Percentiles rank a stretch among this genome's conserved stretches.
phyloP scores from a whole-genome alignment of 1,284 basidiomycete genomes.

The Ceratobasidium sp. region DNA sequence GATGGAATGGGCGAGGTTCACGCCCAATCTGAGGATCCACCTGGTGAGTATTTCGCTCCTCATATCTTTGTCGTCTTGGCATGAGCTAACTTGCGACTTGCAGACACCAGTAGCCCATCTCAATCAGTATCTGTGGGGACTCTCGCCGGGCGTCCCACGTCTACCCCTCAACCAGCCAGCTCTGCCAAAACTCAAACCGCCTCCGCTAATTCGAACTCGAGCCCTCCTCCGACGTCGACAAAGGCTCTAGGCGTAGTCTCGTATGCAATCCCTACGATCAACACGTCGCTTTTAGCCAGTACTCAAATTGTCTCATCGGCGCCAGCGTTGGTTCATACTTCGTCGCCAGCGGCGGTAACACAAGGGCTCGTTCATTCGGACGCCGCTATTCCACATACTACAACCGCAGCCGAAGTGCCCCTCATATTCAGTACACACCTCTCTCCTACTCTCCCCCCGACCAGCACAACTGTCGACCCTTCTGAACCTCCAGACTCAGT shows the following conservation, averaged over 20 bases:
- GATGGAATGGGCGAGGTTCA: conserved; percentile 21
- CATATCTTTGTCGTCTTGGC: neutral
- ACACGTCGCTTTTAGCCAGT: neutral
- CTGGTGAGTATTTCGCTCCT: conserved; percentile 2
- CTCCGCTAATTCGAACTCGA: neutral
- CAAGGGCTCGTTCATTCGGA: too few relatives aligned
- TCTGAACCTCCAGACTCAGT: neutral
- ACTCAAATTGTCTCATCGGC: neutral
- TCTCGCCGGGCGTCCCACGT: neutral
- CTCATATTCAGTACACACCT: neutral
- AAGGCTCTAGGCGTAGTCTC: conserved; percentile 18
- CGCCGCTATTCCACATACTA: too few relatives aligned
- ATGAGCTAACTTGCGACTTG: neutral
- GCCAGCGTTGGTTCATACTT: neutral
- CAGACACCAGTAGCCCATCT: neutral
- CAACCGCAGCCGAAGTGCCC: too few relatives aligned
- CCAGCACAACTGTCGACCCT: neutral
- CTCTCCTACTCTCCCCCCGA: neutral
- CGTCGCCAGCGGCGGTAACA: too few relatives aligned
- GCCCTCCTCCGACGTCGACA: too few relatives aligned
- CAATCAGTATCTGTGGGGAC: neutral
- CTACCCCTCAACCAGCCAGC: neutral
- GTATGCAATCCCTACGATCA: conserved; percentile 18
- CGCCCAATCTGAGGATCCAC: neutral
- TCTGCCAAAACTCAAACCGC: neutral